Percentiles rank a stretch among this genome's conserved stretches.
These are phyloP conservation scores for Amoeboaphelidium occidentale DNA, from an alignment of 371 early-diverging fungal genomes.

Conservation along the genomic window DNA sequence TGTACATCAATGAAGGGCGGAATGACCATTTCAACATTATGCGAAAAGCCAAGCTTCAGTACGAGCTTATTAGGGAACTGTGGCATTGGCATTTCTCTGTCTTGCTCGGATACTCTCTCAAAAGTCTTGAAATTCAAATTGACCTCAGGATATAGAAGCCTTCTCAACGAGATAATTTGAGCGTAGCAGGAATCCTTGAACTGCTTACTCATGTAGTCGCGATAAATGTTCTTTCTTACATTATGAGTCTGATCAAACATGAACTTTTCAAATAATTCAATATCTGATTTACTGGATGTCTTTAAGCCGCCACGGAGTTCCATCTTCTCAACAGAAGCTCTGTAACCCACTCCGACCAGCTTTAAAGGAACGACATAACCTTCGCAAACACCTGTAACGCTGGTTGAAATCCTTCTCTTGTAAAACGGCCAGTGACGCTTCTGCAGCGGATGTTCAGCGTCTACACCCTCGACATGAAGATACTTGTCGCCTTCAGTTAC, in stretches of 20 bases:
- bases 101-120: not conserved
- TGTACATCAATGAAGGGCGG: constrained; percentile 51
- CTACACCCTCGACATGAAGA: too few relatives aligned
- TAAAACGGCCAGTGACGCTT: too few relatives aligned
- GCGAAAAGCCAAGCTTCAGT: constrained; percentile 70
- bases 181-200: not conserved
- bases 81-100: not conserved
- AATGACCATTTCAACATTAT: constrained; percentile 48
- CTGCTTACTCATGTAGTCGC: not conserved
- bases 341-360: constrained; percentile 81
- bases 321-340: constrained; percentile 45
- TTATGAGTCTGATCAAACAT: not conserved
- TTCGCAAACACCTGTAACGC: constrained; percentile 68
- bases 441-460: too few relatives aligned
- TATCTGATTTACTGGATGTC: not conserved
- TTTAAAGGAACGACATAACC: constrained; percentile 60
- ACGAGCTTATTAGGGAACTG: constrained; percentile 22
- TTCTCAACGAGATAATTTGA: not conserved
- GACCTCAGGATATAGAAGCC: not conserved
- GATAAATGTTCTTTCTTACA: not conserved
- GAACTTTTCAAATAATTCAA: not conserved
- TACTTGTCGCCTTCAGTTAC: too few relatives aligned
- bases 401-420: constrained; percentile 56
- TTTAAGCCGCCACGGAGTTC: too few relatives aligned
- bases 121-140: not conserved